Conservation (phyloP, 176 grass and related monocot genomes). For the Triticum timopheevii region DNA sequence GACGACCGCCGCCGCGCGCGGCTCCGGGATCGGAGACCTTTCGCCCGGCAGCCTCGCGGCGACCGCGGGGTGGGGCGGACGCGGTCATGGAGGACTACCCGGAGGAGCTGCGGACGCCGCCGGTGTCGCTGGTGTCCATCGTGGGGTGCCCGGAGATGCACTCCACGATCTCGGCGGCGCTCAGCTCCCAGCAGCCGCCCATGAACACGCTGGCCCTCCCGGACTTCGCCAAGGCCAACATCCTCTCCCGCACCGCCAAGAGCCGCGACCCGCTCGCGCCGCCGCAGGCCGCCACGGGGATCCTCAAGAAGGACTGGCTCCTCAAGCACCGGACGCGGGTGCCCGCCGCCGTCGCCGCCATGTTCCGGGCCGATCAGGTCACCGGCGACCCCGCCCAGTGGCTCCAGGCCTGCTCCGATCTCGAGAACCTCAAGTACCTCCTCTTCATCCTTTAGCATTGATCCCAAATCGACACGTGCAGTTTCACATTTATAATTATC, state of each 20-base stretch:
- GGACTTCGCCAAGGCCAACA: conserved; percentile 75
- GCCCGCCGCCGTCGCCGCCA: conserved; percentile 60
- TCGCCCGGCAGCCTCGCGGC: conserved; percentile 11
- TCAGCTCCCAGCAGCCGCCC: conserved; percentile 79
- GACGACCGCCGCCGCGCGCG: conserved; percentile 31
- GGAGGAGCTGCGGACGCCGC: conserved; percentile 97
- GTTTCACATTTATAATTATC: conserved; percentile 10
- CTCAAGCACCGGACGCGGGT: conserved; percentile 84
- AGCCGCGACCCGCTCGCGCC: conserved; percentile 76
- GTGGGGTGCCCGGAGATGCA: conserved; percentile 96
- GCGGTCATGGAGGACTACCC: conserved; percentile 94
- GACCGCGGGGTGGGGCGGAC: conserved; percentile 24
- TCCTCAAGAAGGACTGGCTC: conserved; percentile 92
- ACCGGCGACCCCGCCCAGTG: conserved; percentile 91
- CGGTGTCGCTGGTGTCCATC: conserved; percentile 65
- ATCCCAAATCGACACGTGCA: conserved; percentile 20
- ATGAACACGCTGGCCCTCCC: conserved; percentile 82
- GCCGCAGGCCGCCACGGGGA: conserved; percentile 56
- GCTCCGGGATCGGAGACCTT: background rate
- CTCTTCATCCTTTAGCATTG: conserved; percentile 31
- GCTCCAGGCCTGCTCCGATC: conserved; percentile 97
- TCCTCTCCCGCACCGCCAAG: conserved; percentile 65
- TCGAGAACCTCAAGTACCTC: conserved; percentile 93
- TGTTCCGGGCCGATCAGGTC: conserved; percentile 81
- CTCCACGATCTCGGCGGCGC: conserved; percentile 76